A percentile compares a stretch with the other conserved stretches of the same genome.
phyloP scores from a whole-genome alignment of 495 filamentous ascomycete genomes.

The Talaromyces thailandensis region DNA sequence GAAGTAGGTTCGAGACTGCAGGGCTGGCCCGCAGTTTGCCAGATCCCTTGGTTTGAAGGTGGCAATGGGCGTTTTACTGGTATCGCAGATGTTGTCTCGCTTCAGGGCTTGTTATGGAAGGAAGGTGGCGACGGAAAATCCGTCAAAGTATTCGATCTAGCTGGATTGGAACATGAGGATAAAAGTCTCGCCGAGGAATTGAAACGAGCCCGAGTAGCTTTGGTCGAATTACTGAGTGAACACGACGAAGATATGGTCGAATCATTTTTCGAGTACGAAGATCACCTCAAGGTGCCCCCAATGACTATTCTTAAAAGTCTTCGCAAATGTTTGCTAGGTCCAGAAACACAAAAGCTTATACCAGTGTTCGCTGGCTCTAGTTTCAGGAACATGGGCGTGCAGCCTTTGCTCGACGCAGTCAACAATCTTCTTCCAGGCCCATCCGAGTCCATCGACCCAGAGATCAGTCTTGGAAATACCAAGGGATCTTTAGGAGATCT shows the following conservation, averaged over 20 bases:
- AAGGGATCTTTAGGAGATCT: slow-evolving; percentile 44
- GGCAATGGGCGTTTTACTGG: slow-evolving; percentile 68
- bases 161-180: slow-evolving; percentile 43
- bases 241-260: slow-evolving; percentile 82
- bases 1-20: slow-evolving; percentile 73
- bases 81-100: slow-evolving; percentile 69
- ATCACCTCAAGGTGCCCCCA: slow-evolving; percentile 57
- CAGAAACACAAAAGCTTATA: slow-evolving; percentile 49
- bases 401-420: slow-evolving; percentile 83
- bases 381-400: slow-evolving; percentile 88
- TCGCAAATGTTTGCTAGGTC: slow-evolving; percentile 53
- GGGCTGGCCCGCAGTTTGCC: slow-evolving; percentile 84
- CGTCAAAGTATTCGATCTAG: slow-evolving; percentile 40
- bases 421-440: slow-evolving; percentile 82
- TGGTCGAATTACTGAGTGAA: slow-evolving; percentile 79
- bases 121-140: slow-evolving; percentile 60
- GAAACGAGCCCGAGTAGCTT: slow-evolving; percentile 59
- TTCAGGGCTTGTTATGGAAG: slow-evolving; percentile 43
- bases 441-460: slow-evolving; percentile 64
- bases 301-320: slow-evolving; percentile 62
- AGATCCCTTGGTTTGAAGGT: slow-evolving; percentile 84
- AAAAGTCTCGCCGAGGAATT: slow-evolving; percentile 57
- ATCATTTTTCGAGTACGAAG: slow-evolving; percentile 65
- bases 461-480: slow-evolving; percentile 55
- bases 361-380: slow-evolving; percentile 90